Base-by-base conservation (phyloP, 2,329 filamentous ascomycete genomes). In the Aspergillus sp. region DNA sequence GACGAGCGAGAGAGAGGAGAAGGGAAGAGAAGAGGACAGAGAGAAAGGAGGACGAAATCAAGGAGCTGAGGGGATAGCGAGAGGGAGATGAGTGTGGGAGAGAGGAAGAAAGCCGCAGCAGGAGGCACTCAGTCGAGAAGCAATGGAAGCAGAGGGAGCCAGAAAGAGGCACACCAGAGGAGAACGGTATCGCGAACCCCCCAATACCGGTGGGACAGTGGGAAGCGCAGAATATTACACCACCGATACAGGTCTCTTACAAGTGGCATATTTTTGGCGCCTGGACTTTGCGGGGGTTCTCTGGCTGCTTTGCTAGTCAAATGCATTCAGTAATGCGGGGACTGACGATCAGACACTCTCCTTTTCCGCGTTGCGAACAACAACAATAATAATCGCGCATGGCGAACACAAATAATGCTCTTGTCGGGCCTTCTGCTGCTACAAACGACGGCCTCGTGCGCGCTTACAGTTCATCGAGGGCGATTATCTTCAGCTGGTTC, bases 21-120 rank as follows among this genome's bases (percentile, higher is more conserved):
- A 51, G 50, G 34, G 24, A 42, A 45, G 34, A 53, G 45, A 55
- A 42, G 41, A 24, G 42, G 56, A 48, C 41, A 53, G 56, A 49
- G 55, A 39, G 39, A 49, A 56, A 39, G 39, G 22, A 47, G 59
- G 54, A 48, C 53, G 56, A 53, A 55, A 50, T 54, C 34, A 48
- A 57, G 48, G 20, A 60, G 45, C 36, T 43, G 50, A 62, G 53
- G 62, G 67, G 60, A 66, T 63, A 64, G 48, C 51, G 53, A 61
- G 63, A 64, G 55, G 55, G 58, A 61, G 58, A 63, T 61, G 57
- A 30, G 61, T 60, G 66, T 63, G 52, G 36, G 22, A 56, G 36
- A 48, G 42, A 45, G 53, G n/a, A 34, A 59, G 53, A 57, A 55
- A 52, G 53, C 49, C 9, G 54, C 38, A 11, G 53, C 43, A 60